Conservation (phyloP, 106 monocot genomes). For the Dendrobium nobile region DNA sequence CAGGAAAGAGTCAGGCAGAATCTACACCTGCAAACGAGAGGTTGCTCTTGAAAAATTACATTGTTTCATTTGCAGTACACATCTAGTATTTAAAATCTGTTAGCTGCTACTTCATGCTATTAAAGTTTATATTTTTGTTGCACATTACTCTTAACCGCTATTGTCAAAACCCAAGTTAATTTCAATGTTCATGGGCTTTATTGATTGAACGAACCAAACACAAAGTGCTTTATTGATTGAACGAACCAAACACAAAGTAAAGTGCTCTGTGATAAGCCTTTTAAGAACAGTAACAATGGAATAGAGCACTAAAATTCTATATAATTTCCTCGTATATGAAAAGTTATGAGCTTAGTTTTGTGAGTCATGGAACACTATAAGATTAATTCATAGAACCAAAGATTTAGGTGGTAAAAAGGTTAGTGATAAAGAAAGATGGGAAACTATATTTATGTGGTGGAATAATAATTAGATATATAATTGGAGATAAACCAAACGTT, state of each 20-base stretch:
- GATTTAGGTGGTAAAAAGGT: neutral
- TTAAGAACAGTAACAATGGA: neutral
- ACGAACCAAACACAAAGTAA: neutral
- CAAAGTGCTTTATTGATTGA: neutral
- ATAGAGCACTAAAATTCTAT: neutral
- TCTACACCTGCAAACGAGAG: conserved; percentile 28
- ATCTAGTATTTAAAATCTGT: neutral
- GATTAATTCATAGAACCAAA: conserved; percentile 1
- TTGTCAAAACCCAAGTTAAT: conserved; percentile 1
- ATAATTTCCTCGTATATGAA: no score
- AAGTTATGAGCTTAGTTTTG: neutral
- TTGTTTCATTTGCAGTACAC: neutral
- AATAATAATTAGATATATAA: no score
- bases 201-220: neutral
- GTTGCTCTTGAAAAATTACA: conserved; percentile 18
- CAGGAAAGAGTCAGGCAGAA: conserved; percentile 13
- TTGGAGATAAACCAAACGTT: no score
- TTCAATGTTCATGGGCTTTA: neutral
- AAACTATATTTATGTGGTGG: no score
- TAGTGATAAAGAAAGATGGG: neutral
- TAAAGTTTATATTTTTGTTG: neutral
- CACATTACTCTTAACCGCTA: neutral
- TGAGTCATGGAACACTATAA: neutral
- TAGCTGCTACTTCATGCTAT: neutral
- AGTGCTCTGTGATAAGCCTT: neutral